Evolutionary conservation across 2,329 filamentous ascomycete species (phyloP).

Genomic region (Fusarium camptoceras): DNA sequence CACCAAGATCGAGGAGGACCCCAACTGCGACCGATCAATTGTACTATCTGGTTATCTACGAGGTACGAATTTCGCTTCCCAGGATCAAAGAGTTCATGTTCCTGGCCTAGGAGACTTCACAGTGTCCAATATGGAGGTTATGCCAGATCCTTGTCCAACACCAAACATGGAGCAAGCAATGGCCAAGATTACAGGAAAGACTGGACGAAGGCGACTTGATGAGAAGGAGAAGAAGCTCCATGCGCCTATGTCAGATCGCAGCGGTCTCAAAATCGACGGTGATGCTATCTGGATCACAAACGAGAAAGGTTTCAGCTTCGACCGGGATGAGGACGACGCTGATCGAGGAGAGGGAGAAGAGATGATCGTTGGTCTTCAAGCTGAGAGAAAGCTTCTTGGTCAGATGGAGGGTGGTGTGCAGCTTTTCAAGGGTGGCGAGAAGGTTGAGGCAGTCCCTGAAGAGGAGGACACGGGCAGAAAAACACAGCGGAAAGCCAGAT

Average conservation of each 20-base stretch:
- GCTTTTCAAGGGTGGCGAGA: slow-evolving; percentile 82
- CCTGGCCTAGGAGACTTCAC: slow-evolving; percentile 92
- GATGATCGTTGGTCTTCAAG: slow-evolving; percentile 89
- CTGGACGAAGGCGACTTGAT: slow-evolving; percentile 81
- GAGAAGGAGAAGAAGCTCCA: slow-evolving; percentile 98
- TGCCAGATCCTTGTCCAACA: slow-evolving; percentile 96
- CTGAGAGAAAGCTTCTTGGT: slow-evolving; percentile 83
- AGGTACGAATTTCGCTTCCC: slow-evolving; percentile 91
- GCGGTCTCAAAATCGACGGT: slow-evolving; percentile 94
- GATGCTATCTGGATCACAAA: slow-evolving; percentile 91
- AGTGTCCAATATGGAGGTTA: slow-evolving; percentile 82
- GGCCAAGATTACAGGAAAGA: slow-evolving; percentile 86
- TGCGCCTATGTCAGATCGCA: slow-evolving; percentile 98
- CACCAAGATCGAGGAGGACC: slow-evolving; percentile 86
- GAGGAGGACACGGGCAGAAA: slow-evolving; percentile 71
- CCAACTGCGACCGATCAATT: slow-evolving; percentile 90
- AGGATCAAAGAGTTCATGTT: slow-evolving; percentile 89
- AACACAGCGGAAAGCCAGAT: slow-evolving; percentile 66
- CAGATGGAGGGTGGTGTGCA: slow-evolving; percentile 85
- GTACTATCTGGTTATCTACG: slow-evolving; percentile 93
- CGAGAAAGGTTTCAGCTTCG: slow-evolving; percentile 80
- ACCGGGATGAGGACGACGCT: slow-evolving; percentile 71
- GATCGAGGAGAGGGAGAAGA: slow-evolving; percentile 95
- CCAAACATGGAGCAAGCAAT: slow-evolving; percentile 89
- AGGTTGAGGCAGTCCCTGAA: slow-evolving; percentile 68